A percentile compares a stretch with the other conserved stretches of the same genome.
Evolutionary conservation across 2,329 filamentous ascomycete genomes (phyloP).

Genomic region (Fusarium sp.): DNA sequence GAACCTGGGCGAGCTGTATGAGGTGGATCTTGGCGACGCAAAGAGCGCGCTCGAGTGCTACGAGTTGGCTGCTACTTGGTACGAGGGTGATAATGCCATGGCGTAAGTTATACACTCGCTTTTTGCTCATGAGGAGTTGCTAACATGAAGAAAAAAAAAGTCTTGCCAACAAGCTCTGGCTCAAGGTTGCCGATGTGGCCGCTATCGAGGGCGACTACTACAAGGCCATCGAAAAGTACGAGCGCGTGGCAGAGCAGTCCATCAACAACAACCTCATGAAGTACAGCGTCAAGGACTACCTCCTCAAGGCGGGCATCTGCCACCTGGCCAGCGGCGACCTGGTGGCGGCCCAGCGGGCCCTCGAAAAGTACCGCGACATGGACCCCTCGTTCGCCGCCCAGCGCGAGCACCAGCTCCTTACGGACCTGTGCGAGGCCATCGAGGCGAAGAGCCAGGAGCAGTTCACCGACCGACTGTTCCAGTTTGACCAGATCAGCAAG

Average conservation of each 20-base stretch:
- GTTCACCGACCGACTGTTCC: constrained; percentile 87
- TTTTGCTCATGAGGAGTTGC: neutral
- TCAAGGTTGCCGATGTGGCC: constrained; percentile 90
- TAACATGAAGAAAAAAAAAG: constrained; percentile 58
- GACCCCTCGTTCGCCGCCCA: constrained; percentile 81
- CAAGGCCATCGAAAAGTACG: constrained; percentile 83
- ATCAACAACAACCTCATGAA: constrained; percentile 93
- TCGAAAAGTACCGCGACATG: constrained; percentile 84
- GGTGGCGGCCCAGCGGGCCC: constrained; percentile 80
- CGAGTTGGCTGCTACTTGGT: constrained; percentile 88
- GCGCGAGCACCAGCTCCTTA: constrained; percentile 83
- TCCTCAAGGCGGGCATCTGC: constrained; percentile 93
- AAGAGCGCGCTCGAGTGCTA: constrained; percentile 85
- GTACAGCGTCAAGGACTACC: constrained; percentile 95
- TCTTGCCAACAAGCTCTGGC: constrained; percentile 90
- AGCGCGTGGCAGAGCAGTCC: constrained; percentile 81
- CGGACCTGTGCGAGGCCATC: constrained; percentile 79
- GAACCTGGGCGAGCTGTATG: constrained; percentile 85
- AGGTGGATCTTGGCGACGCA: constrained; percentile 81
- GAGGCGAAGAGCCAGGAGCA: constrained; percentile 82
- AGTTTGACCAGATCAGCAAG: constrained; percentile 92
- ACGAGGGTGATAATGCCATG: constrained; percentile 84
- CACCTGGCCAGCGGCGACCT: constrained; percentile 80
- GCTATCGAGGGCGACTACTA: constrained; percentile 87
- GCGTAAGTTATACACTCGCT: constrained; percentile 66